Base-by-base conservation (phyloP, 192 early-diverging fungal genomes). In the Globomyces pollinis-pini region DNA sequence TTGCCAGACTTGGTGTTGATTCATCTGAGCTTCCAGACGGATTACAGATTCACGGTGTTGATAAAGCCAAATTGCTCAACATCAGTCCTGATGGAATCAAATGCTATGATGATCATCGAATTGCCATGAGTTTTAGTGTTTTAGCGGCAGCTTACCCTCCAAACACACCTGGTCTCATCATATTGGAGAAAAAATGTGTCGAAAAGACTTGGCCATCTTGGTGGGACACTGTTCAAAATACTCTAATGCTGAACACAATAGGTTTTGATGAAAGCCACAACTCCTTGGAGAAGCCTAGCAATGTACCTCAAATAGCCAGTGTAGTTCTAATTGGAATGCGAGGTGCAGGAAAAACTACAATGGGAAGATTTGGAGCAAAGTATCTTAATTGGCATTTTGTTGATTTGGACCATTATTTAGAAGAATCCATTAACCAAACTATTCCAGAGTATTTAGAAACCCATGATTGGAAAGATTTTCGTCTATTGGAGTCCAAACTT, bases 191-290 rank as follows among this genome's bases (percentile, higher is more conserved):
- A 68, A 88, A 91, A 62, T 99, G 96, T 67, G 94, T 96, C 3
- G 96, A 93, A 65, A 99, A 99, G 78, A 99, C 96, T 1, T 99
- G 96, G 96, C 96, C 96, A 23, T 83, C 76, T 45, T 99, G 96
- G 96, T 99, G 96, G 96, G 94, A 99, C 57, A 84, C 88, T 36
- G 74, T 99, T 8, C 88, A 89, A 42, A 78, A 84, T 59, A 83
- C 83, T 23, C 71, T 99, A 34, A 86, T 85, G 20, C 86, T 86
- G 5, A 69, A 71, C 4, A 62, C 70, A 4, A 34, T 26, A 13
- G 83, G 76, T 59, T 62, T 73, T 3, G 89, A 88, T 49, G 42
- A 80, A 31, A 26, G 28, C 23, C 44, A 47, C 15, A 20, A 47
- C 28, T 20, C 44, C 5, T 15, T 47, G 5, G 44, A 26, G 5